A percentile compares a stretch with the other conserved stretches of the same genome.
phyloP scores from a whole-genome alignment of 352 stramenopile genomes.

The Pythium phragmiticola region DNA sequence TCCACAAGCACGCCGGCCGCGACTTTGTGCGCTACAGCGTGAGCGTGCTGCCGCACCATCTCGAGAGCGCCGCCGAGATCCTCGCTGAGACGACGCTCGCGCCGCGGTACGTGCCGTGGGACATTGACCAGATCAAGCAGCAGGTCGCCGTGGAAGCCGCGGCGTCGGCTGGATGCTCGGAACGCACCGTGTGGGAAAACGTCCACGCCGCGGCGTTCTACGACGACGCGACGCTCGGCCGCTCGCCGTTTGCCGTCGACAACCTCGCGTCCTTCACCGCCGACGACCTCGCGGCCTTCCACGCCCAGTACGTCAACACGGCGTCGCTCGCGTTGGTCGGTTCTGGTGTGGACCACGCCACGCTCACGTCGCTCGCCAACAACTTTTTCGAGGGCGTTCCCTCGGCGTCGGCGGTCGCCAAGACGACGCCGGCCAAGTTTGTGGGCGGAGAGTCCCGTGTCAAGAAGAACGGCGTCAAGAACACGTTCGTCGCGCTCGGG shows the following conservation, averaged over 20 bases:
- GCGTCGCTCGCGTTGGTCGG: conserved; percentile 57
- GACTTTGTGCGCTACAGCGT: conserved; percentile 82
- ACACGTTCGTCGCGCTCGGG: conserved; percentile 74
- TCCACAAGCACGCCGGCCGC: conserved; percentile 55
- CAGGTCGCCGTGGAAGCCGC: conserved; percentile 58
- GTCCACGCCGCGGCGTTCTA: conserved; percentile 82
- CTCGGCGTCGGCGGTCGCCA: conserved; percentile 27
- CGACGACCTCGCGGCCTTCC: conserved; percentile 57
- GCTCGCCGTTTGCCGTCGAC: conserved; percentile 42
- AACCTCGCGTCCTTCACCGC: conserved; percentile 52
- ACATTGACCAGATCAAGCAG: conserved; percentile 73
- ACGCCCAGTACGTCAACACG: conserved; percentile 72
- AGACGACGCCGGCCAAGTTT: conserved; percentile 47
- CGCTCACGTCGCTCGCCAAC: conserved; percentile 63
- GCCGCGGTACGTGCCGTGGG: conserved; percentile 76
- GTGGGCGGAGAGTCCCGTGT: conserved; percentile 78
- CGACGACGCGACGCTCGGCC: conserved; percentile 70
- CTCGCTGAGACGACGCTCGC: conserved; percentile 78
- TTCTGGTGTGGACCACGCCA: conserved; percentile 60
- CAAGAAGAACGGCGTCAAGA: conserved; percentile 49
- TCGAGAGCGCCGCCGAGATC: conserved; percentile 67
- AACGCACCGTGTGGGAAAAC: conserved; percentile 50
- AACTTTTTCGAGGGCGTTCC: conserved; percentile 54
- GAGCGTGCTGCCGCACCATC: conserved; percentile 66
- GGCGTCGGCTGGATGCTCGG: conserved; percentile 37